Percentiles rank a stretch among this genome's conserved stretches.
These are phyloP conservation scores for Mayamaea pseudoterrestris DNA, from an alignment of 108 stramenopile species.

Conservation along the genomic window DNA sequence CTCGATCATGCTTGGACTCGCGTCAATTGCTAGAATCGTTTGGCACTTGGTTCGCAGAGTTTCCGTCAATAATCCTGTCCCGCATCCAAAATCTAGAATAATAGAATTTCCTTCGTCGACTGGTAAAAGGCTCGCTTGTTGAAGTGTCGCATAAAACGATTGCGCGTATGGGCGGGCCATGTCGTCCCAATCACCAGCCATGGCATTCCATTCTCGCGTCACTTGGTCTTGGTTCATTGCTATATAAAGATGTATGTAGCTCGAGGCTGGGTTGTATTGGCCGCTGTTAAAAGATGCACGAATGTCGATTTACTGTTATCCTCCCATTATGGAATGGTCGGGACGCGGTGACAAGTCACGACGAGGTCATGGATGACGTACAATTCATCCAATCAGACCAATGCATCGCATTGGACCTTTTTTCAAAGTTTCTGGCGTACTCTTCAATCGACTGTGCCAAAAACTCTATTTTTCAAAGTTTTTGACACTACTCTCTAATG, in stretches of 20 bases:
- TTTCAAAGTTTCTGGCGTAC: no score
- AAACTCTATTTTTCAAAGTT: no score
- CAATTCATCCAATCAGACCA: no score
- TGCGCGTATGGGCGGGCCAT: conserved; percentile 16
- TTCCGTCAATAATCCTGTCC: conserved; percentile 29
- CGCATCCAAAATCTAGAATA: conserved; percentile 39
- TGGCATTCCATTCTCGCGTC: conserved; percentile 26
- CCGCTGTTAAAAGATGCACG: no score
- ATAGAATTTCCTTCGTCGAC: conserved; percentile 3
- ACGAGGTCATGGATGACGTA: no score
- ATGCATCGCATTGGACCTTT: no score
- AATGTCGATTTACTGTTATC: no score
- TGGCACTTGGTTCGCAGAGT: conserved; percentile 2
- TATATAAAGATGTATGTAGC: background rate
- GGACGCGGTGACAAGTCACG: no score
- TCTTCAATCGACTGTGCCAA: no score
- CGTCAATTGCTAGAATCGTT: conserved; percentile 23
- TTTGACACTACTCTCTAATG: no score
- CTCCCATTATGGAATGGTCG: no score
- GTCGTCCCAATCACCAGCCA: conserved; percentile 41
- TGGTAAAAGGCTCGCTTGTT: conserved; percentile 7
- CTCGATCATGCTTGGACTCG: conserved; percentile 20
- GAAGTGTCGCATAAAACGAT: conserved; percentile 13
- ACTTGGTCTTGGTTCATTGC: conserved; percentile 12
- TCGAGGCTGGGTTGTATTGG: no score